Evolutionary conservation across 2,329 filamentous ascomycete genomes (phyloP).

Genomic region (Chaetomium globosum): DNA sequence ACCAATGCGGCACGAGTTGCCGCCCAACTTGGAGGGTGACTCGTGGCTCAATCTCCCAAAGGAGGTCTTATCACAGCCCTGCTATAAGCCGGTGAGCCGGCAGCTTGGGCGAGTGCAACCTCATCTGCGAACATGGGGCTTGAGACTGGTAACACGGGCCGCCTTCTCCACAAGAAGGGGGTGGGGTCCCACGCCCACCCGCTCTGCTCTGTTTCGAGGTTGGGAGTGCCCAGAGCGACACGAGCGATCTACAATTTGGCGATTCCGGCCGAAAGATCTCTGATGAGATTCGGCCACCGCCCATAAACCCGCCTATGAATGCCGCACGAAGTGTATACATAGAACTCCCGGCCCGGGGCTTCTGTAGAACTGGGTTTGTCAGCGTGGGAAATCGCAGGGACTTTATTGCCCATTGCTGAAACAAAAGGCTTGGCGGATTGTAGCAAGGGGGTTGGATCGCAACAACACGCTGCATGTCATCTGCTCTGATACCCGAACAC

Average conservation of each 20-base stretch:
- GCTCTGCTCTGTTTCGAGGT: not conserved
- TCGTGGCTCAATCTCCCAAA: not conserved
- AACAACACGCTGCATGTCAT: conserved; percentile 18
- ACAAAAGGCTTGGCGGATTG: not conserved
- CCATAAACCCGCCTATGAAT: not conserved
- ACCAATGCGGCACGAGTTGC: conserved; percentile 15
- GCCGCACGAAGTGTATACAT: not conserved
- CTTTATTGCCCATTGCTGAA: not conserved
- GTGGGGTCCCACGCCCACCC: not conserved
- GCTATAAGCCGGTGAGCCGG: conserved; percentile 32
- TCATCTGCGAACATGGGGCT: conserved; percentile 22
- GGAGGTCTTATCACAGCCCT: conserved; percentile 20
- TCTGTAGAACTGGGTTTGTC: not conserved
- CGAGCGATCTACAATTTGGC: not conserved
- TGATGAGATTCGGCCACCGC: not conserved
- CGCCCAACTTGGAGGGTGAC: conserved; percentile 7
- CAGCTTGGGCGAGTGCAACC: conserved; percentile 23
- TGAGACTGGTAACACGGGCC: not conserved
- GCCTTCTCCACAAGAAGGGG: not conserved
- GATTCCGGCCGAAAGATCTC: not conserved
- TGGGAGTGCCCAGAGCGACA: not conserved
- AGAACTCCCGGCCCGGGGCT: not conserved
- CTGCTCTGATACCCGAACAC: conserved; percentile 13
- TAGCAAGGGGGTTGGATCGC: conserved; percentile 1
- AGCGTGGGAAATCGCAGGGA: not conserved